Conservation (phyloP, 495 filamentous ascomycete species). For the Aspergillus asperescens region DNA sequence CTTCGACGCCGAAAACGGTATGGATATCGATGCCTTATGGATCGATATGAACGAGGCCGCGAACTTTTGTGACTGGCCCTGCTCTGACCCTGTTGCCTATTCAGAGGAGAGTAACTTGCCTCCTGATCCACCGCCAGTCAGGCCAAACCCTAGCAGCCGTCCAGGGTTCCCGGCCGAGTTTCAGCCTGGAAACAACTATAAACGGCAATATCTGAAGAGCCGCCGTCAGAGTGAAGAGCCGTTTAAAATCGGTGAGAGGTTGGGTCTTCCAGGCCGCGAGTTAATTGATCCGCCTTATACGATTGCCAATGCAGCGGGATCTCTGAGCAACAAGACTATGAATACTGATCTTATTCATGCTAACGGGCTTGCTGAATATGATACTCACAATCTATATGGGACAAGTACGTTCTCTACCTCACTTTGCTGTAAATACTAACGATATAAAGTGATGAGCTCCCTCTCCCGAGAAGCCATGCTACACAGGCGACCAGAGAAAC, state of each 20-base stretch:
- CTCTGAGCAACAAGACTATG: conserved; percentile 67
- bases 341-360: conserved; percentile 69
- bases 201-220: conserved; percentile 3
- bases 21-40: conserved; percentile 83
- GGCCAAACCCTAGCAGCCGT: conserved; percentile 54
- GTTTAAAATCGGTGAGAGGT: conserved; percentile 33
- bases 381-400: conserved; percentile 81
- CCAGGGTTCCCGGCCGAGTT: conserved; percentile 68
- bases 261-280: conserved; percentile 58
- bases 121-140: conserved; percentile 58
- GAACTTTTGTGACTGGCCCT: conserved; percentile 71
- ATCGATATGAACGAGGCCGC: conserved; percentile 81
- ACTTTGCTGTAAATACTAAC: not conserved
- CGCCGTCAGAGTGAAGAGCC: not conserved
- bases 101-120: conserved; percentile 54
- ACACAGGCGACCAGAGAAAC: conserved; percentile 55
- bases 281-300: conserved; percentile 67
- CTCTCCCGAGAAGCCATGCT: conserved; percentile 65
- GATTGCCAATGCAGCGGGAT: conserved; percentile 67
- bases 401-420: conserved; percentile 43
- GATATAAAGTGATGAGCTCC: conserved; percentile 61
- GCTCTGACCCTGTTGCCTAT: conserved; percentile 52
- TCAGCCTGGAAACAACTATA: conserved; percentile 45
- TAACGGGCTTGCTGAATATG: conserved; percentile 65
- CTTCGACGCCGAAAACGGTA: conserved; percentile 59